Evolutionary conservation across 1,139 yeast genomes (phyloP).

Genomic region (Candida glucosophila): DNA sequence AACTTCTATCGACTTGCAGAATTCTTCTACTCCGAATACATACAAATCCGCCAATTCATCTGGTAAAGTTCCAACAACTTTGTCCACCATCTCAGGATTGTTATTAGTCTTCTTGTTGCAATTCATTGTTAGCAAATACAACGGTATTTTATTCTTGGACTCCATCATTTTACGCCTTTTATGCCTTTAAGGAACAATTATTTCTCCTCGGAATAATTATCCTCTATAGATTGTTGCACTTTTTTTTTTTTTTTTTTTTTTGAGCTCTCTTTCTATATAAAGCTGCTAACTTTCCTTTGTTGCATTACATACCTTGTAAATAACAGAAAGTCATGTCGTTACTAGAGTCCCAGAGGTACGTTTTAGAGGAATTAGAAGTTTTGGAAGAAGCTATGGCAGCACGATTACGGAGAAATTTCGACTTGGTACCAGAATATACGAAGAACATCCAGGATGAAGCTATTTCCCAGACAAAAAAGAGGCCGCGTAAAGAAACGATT

Average conservation of each 20-base stretch:
- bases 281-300: too few species aligned
- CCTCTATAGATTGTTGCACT: too few species aligned
- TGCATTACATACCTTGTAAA: too few species aligned
- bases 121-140: slow-evolving; percentile 34
- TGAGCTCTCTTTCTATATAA: too few species aligned
- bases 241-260: too few species aligned
- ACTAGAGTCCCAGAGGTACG: slow-evolving; percentile 27
- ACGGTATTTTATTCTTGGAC: slow-evolving; percentile 6
- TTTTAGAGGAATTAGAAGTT: slow-evolving; percentile 30
- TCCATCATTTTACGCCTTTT: too few species aligned
- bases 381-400: slow-evolving; percentile 24
- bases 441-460: slow-evolving; percentile 6
- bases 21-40: slow-evolving; percentile 71
- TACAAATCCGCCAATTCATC: slow-evolving; percentile 34
- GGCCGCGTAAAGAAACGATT: slow-evolving; percentile 37
- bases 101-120: slow-evolving; percentile 23
- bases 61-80: slow-evolving; percentile 22
- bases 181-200: too few species aligned
- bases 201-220: too few species aligned
- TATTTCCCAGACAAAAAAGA: too few species aligned
- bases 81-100: slow-evolving; percentile 15
- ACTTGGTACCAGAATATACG: too few species aligned
- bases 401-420: slow-evolving; percentile 24
- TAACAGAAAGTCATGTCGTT: slow-evolving; percentile 17
- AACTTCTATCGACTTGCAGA: slow-evolving; percentile 58